These are phyloP conservation scores for Panaeolus cyanescens DNA, from an alignment of 768 basidiomycete genomes.

Conservation along the genomic window DNA sequence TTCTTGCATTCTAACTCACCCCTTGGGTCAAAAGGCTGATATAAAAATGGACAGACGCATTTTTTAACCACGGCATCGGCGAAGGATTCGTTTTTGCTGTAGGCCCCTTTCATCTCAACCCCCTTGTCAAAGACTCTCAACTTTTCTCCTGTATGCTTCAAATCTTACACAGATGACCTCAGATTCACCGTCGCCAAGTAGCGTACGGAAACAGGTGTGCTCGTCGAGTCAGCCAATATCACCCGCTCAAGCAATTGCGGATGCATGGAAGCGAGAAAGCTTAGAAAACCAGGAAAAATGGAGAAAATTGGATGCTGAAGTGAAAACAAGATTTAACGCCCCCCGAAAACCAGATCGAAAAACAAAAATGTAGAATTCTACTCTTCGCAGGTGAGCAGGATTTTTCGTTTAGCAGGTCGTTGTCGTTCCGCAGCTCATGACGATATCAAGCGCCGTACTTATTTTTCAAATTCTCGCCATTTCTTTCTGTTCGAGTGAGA, in stretches of 20 bases:
- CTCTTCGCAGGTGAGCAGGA: constrained; percentile 12
- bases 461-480: background rate
- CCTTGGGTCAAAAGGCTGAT: constrained; percentile 39
- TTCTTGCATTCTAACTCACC: constrained; percentile 39
- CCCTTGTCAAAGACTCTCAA: constrained; percentile 26
- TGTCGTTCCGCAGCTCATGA: background rate
- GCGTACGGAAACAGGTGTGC: constrained; percentile 30
- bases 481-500: constrained; percentile 14
- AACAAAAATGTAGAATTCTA: constrained; percentile 54
- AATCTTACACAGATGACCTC: constrained; percentile 42
- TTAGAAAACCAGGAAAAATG: constrained; percentile 59
- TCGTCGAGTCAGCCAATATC: constrained; percentile 37
- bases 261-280: constrained; percentile 69
- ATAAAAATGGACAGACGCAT: constrained; percentile 45
- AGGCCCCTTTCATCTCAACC: constrained; percentile 29
- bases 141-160: constrained; percentile 32
- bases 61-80: constrained; percentile 33
- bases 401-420: constrained; percentile 8
- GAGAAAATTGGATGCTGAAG: constrained; percentile 50
- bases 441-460: background rate
- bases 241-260: constrained; percentile 65
- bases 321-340: constrained; percentile 49
- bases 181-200: constrained; percentile 41
- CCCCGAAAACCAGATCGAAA: constrained; percentile 39
- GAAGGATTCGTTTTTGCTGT: constrained; percentile 36